Evolutionary conservation across 2,329 filamentous ascomycete genomes (phyloP).

Genomic region (Leptographium galeiforme): DNA sequence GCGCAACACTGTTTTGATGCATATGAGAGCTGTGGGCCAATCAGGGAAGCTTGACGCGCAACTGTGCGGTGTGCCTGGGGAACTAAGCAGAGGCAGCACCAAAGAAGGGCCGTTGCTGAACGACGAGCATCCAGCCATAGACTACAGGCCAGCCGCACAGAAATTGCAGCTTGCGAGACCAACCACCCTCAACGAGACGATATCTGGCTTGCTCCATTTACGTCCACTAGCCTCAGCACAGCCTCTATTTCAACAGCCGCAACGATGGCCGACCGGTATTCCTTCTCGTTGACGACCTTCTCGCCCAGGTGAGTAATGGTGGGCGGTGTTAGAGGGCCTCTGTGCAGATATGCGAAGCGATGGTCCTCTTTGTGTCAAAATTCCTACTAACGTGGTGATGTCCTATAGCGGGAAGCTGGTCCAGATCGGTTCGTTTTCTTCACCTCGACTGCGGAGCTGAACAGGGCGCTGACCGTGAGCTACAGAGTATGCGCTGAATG

Average conservation of each 20-base stretch:
- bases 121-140: background rate
- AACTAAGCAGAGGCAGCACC: background rate
- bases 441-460: too few relatives aligned
- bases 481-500: conserved; percentile 95
- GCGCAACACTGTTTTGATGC: background rate
- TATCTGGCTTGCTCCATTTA: background rate
- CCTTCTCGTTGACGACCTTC: conserved; percentile 98
- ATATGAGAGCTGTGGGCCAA: conserved; percentile 10
- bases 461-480: background rate
- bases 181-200: background rate
- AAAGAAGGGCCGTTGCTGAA: background rate
- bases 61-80: conserved; percentile 15
- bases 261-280: conserved; percentile 93
- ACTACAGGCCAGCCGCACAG: background rate
- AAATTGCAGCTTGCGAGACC: background rate
- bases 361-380: background rate
- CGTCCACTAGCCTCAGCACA: background rate
- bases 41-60: conserved; percentile 15
- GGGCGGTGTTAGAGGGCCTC: background rate
- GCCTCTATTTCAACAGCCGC: background rate
- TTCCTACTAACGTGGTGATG: background rate
- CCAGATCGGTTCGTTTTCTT: conserved; percentile 60
- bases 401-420: conserved; percentile 85
- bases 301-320: conserved; percentile 71
- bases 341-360: background rate